Evolutionary conservation across 2,329 filamentous ascomycete species (phyloP).

Genomic region (Trichoderma lentiforme): DNA sequence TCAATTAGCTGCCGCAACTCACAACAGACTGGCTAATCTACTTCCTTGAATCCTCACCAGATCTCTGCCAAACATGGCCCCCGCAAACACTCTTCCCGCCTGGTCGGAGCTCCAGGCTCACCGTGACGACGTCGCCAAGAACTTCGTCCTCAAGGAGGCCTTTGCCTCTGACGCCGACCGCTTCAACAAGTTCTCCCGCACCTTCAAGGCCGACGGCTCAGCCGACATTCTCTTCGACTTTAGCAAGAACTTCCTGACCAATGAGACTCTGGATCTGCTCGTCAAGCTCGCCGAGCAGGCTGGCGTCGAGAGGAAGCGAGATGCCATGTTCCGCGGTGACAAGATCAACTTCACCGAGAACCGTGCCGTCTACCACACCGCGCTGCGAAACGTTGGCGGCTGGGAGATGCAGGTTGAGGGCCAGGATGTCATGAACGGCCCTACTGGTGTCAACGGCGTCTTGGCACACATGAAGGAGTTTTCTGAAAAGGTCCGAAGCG

Average conservation of each 20-base stretch:
- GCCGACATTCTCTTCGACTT: slow-evolving; percentile 96
- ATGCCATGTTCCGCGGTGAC: slow-evolving; percentile 95
- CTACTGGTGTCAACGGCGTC: slow-evolving; percentile 85
- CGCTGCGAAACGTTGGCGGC: slow-evolving; percentile 84
- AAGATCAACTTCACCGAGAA: slow-evolving; percentile 99
- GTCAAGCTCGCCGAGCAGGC: slow-evolving; percentile 90
- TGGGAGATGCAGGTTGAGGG: slow-evolving; percentile 83
- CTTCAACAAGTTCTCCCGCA: slow-evolving; percentile 86
- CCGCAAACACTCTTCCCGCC: slow-evolving; percentile 78
- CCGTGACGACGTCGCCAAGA: slow-evolving; percentile 80
- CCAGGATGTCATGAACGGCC: slow-evolving; percentile 84
- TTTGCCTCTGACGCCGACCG: slow-evolving; percentile 85
- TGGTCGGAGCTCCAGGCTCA: slow-evolving; percentile 92
- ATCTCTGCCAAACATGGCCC: slow-evolving; percentile 55
- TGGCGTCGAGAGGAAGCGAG: slow-evolving; percentile 85
- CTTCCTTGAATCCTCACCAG: neutral
- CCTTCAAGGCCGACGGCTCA: slow-evolving; percentile 78
- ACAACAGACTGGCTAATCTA: neutral
- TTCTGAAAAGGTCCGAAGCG: slow-evolving; percentile 88
- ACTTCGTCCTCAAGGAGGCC: slow-evolving; percentile 88
- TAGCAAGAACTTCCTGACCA: slow-evolving; percentile 96
- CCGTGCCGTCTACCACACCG: slow-evolving; percentile 92
- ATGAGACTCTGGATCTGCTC: slow-evolving; percentile 84
- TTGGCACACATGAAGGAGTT: slow-evolving; percentile 98
- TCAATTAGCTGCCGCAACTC: neutral